phyloP scores from a whole-genome alignment of 2,329 filamentous ascomycete genomes.

The Capronia coronata region DNA sequence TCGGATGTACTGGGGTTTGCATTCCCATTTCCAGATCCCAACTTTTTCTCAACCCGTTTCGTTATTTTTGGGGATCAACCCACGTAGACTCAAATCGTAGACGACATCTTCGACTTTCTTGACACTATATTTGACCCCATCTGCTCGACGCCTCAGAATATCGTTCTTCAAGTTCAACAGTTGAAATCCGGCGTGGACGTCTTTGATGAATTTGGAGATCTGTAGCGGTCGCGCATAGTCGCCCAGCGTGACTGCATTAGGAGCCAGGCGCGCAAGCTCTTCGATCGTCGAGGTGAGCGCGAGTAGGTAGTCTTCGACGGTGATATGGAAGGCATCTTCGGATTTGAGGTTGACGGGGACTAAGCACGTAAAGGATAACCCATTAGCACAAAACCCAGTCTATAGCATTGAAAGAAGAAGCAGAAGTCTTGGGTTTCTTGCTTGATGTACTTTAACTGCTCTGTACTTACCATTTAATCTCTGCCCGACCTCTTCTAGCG shows the following conservation, averaged over 20 bases:
- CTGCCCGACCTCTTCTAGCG: constrained; percentile 77
- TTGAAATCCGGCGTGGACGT: constrained; percentile 92
- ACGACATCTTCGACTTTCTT: constrained; percentile 98
- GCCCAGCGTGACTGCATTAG: constrained; percentile 88
- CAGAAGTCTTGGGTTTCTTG: too few species aligned
- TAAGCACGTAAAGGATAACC: constrained; percentile 33
- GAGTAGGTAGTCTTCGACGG: constrained; percentile 93
- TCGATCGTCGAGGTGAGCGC: constrained; percentile 81
- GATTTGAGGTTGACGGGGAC: constrained; percentile 82
- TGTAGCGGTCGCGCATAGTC: constrained; percentile 79
- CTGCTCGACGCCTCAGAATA: constrained; percentile 74
- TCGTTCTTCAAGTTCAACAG: constrained; percentile 97
- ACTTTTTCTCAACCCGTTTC: constrained; percentile 5
- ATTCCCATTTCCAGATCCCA: too few species aligned
- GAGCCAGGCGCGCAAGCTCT: constrained; percentile 73
- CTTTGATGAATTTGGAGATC: constrained; percentile 89
- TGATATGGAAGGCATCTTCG: constrained; percentile 83
- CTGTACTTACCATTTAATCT: constrained; percentile 60
- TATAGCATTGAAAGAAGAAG: too few species aligned
- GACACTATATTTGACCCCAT: constrained; percentile 93
- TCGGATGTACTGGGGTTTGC: too few species aligned
- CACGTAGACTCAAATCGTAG: constrained; percentile 85
- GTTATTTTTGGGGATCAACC: constrained; percentile 56
- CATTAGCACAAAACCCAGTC: too few species aligned
- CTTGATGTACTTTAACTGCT: too few species aligned